Base-by-base conservation (phyloP, 305 asterid genomes). In the Fraxinus dipetala region DNA sequence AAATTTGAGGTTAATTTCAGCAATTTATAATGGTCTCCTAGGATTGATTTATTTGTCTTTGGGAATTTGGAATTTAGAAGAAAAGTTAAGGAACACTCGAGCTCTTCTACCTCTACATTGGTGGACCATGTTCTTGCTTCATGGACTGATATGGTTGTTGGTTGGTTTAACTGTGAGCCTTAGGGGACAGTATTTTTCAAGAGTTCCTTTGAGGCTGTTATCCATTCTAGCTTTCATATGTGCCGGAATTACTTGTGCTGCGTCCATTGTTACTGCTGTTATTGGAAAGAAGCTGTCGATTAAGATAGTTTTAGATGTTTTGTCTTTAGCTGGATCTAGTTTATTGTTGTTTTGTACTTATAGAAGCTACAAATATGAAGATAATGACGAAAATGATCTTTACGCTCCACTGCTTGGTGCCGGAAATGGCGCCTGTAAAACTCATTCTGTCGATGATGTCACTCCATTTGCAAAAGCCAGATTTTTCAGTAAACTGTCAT, bases 401-500 rank as follows among this genome's bases (percentile, higher is more conserved):
- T 74, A 35, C 20, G 30, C 72, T 59, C 83, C 83, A 13, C 61
- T 80, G 20, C 22, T 48, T 24, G 59, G 45, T 13, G 45, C 40
- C 0, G 28, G 22, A 13, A 73, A 74, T 26, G 79, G 45, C 28
- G n/a, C 13, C 35, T 40, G 22, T 76, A 76, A 76, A 76, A 43
- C 79, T 45, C 36, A n/a, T 76, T 76, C 65, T 26, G 35, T 14
- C 11, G 0, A 24, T 30, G 38, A 45, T 45, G 40, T 45, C 38
- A 76, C 79, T 38, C 65, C 22, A 26, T 76, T 76, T 26, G 79
- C 65, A 40, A 76, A 84, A 69, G 96, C 98, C 4, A 87, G 92
- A 1, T 67, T 84, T 78, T 79, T 92, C 75, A 90, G 92, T 82
- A 88, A 70, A 76, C 82, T 88, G 79, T 90, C 95, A 10, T 96